These are phyloP conservation scores for Lodderomyces beijingensis DNA, from an alignment of 1,139 yeast genomes.

Conservation along the genomic window DNA sequence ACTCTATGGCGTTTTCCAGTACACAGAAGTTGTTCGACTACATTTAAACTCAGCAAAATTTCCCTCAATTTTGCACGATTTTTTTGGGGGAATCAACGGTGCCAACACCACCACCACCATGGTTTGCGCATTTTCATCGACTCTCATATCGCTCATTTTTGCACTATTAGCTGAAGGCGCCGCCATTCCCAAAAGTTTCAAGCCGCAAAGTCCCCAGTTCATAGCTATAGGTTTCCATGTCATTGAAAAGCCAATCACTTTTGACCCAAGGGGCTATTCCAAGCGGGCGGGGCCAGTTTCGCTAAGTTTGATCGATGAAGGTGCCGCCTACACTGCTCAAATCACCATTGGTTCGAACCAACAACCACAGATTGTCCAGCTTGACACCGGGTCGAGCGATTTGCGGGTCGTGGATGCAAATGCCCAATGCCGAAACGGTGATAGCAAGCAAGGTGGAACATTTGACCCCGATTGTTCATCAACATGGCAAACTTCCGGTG, in stretches of 20 bases:
- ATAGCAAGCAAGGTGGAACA: conserved; percentile 4
- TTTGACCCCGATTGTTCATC: conserved; percentile 7
- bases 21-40: too few species aligned
- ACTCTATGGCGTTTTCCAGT: too few species aligned
- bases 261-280: too few species aligned
- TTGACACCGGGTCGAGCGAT: conserved; percentile 30
- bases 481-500: conserved; percentile 7
- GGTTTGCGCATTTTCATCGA: too few species aligned
- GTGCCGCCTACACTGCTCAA: conserved; percentile 4
- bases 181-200: conserved; percentile 7
- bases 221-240: conserved; percentile 10
- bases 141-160: conserved; percentile 10
- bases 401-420: conserved; percentile 19
- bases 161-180: conserved; percentile 12
- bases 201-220: conserved; percentile 8
- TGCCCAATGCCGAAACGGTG: conserved; percentile 6
- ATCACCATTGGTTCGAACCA: conserved; percentile 19
- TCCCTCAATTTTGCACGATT: too few species aligned
- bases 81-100: too few species aligned
- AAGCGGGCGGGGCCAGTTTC: too few species aligned
- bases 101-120: too few species aligned
- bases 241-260: too few species aligned
- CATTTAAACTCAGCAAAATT: too few species aligned
- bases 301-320: conserved; percentile 8
- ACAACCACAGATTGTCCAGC: conserved; percentile 16